These are phyloP conservation scores for Trichopus zeylanicus DNA, from an alignment of 116 monocot species.

Conservation along the genomic window DNA sequence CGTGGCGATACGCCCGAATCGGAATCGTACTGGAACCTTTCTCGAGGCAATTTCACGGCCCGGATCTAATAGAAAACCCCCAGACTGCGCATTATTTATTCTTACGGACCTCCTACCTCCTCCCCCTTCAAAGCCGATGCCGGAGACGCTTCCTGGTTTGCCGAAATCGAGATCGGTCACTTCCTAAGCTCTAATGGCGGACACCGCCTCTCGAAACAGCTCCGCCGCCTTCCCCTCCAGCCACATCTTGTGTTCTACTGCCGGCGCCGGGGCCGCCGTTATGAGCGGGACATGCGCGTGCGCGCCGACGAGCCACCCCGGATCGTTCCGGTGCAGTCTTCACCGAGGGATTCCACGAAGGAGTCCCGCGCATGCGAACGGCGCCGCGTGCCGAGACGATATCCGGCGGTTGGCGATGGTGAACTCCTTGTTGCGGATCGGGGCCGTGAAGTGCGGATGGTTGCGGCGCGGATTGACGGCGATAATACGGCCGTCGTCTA, in stretches of 20 bases:
- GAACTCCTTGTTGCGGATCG: slow-evolving; percentile 20
- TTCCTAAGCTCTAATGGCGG: neutral
- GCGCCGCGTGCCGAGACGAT: too few relatives aligned
- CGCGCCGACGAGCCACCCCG: slow-evolving; percentile 62
- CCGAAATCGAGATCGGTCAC: neutral
- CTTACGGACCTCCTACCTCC: neutral
- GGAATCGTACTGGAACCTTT: too few relatives aligned
- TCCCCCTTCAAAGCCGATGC: neutral
- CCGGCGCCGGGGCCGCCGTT: slow-evolving; percentile 6
- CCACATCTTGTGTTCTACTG: too few relatives aligned
- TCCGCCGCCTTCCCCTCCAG: slow-evolving; percentile 9
- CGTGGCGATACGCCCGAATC: too few relatives aligned
- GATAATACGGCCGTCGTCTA: too few relatives aligned
- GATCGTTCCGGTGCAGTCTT: slow-evolving; percentile 57
- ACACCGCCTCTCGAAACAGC: slow-evolving; percentile 13
- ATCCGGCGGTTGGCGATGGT: too few relatives aligned
- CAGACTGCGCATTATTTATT: neutral
- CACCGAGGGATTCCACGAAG: slow-evolving; percentile 33
- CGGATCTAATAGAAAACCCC: neutral
- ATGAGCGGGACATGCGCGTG: slow-evolving; percentile 48
- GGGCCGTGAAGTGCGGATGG: too few relatives aligned
- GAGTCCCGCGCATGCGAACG: too few relatives aligned
- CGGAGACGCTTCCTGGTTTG: neutral
- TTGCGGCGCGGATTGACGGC: too few relatives aligned
- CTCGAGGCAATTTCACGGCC: neutral